Evolutionary conservation across 163 green algal genomes (phyloP), one percentile per base, ranked within the genome.

Genomic region (Trebouxiophyceae sp.): DNA sequence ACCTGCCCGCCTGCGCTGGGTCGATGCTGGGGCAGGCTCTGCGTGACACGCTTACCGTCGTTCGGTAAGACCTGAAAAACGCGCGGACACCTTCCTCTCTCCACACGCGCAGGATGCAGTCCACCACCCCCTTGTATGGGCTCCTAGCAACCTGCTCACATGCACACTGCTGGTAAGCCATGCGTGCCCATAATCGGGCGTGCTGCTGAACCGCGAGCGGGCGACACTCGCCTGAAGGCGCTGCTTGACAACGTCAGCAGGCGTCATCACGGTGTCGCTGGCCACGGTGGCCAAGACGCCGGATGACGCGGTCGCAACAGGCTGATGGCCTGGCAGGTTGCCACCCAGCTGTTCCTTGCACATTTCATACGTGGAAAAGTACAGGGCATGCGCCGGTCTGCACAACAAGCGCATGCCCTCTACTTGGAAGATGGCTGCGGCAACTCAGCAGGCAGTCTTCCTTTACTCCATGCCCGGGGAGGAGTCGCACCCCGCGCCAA

Each of bases 201-300:
- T n/a, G n/a, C n/a, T n/a, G n/a, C n/a, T n/a, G n/a, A n/a, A n/a
- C n/a, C n/a, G n/a, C n/a, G n/a, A n/a, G n/a, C n/a, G n/a, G n/a
- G n/a, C n/a, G n/a, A n/a, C n/a, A n/a, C n/a, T n/a, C n/a, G n/a
- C 76, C 86, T 98, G 92, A 71, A 97, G 83, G 54, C 93, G 81
- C 84, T 99, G 93, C 81, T 99, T 99, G 39, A 98, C 76, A 0
- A 95, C 88, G 69, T 99, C 93, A 59, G 88, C 85, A 0, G 93
- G 93, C 5, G 83, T 97, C 83, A 97, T 96, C 39, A 90, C 74
- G n/a, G 75, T 87, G 62, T 99, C 93, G 59, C 88, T 92, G 2
- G 91, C 77, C 1, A 97, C 54, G 0, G 91, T 97, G 12, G 93
- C 93, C 4, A 81, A 80, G 5, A 81, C 86, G 4, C 89, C 93